These are phyloP conservation scores for Oemleria cerasiformis DNA, from an alignment of 306 rosid species.

Conservation along the genomic window DNA sequence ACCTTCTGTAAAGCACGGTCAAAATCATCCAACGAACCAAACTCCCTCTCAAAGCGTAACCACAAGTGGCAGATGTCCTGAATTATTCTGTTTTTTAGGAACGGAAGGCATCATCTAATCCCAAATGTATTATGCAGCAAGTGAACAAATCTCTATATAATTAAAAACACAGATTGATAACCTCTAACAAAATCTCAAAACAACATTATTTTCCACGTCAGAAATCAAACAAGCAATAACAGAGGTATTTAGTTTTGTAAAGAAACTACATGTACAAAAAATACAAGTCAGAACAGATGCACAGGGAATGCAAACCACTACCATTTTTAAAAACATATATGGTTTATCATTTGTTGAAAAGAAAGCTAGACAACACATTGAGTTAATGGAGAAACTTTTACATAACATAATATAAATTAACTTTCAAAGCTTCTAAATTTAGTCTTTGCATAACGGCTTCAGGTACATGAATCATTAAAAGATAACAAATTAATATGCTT, in stretches of 20 bases:
- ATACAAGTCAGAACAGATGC: neutral
- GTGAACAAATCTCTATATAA: neutral
- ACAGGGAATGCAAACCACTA: neutral
- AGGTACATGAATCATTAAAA: too few relatives aligned
- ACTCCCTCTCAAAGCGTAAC: constrained; percentile 91
- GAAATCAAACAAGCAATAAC: neutral
- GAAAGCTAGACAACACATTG: neutral
- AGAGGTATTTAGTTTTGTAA: neutral
- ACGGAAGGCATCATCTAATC: constrained; percentile 73
- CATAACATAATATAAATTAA: neutral
- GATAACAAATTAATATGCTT: too few relatives aligned
- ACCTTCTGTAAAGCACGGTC: constrained; percentile 76
- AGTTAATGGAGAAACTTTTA: neutral
- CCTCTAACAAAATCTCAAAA: neutral
- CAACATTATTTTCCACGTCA: neutral
- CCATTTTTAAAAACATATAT: neutral
- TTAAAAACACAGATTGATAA: neutral
- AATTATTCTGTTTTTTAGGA: constrained; percentile 70
- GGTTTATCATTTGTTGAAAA: neutral
- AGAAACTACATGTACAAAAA: neutral
- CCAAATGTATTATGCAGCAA: constrained; percentile 39
- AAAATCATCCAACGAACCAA: constrained; percentile 71
- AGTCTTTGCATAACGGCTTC: too few relatives aligned
- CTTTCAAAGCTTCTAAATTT: too few relatives aligned
- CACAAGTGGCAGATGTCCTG: constrained; percentile 95